These are phyloP conservation scores for Phylloboletellus chloephorus DNA, from an alignment of 1,284 basidiomycete genomes.

Conservation along the genomic window DNA sequence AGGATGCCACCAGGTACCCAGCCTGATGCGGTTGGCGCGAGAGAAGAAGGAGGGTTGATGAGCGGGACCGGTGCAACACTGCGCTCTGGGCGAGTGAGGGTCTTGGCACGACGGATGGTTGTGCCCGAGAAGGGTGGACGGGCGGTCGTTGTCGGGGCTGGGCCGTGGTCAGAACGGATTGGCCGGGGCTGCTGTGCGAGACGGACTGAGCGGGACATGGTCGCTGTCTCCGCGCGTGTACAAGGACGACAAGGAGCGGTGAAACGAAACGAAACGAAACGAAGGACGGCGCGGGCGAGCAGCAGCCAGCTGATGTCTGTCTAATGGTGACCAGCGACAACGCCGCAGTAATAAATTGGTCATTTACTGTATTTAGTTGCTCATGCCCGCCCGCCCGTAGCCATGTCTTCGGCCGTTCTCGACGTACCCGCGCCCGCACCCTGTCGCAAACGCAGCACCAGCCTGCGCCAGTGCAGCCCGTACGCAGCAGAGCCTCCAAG, in stretches of 20 bases:
- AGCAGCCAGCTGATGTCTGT: slow-evolving; percentile 13
- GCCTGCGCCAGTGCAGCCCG: neutral
- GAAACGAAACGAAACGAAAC: slow-evolving; percentile 10
- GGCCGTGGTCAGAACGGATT: slow-evolving; percentile 48
- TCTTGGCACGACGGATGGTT: slow-evolving; percentile 82
- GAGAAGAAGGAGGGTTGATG: slow-evolving; percentile 66
- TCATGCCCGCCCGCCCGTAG: neutral
- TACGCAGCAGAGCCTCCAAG: neutral
- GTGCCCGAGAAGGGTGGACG: slow-evolving; percentile 47
- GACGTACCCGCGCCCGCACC: too few relatives aligned
- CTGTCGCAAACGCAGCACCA: neutral
- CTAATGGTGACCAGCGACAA: neutral
- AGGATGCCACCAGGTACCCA: slow-evolving; percentile 30
- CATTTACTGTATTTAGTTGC: too few relatives aligned
- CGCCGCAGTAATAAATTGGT: neutral
- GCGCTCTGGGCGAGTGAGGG: slow-evolving; percentile 92
- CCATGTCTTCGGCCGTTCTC: slow-evolving; percentile 16
- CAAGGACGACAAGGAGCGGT: slow-evolving; percentile 10
- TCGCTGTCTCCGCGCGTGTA: too few relatives aligned
- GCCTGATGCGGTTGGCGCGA: slow-evolving; percentile 35
- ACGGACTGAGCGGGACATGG: slow-evolving; percentile 50
- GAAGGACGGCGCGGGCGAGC: slow-evolving; percentile 5
- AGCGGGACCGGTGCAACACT: slow-evolving; percentile 90
- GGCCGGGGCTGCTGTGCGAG: slow-evolving; percentile 38
- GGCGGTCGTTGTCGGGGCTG: slow-evolving; percentile 60